These are phyloP conservation scores for Pleurozium schreberi DNA, from an alignment of 225 moss, liverwort and hornwort genomes.

Conservation along the genomic window DNA sequence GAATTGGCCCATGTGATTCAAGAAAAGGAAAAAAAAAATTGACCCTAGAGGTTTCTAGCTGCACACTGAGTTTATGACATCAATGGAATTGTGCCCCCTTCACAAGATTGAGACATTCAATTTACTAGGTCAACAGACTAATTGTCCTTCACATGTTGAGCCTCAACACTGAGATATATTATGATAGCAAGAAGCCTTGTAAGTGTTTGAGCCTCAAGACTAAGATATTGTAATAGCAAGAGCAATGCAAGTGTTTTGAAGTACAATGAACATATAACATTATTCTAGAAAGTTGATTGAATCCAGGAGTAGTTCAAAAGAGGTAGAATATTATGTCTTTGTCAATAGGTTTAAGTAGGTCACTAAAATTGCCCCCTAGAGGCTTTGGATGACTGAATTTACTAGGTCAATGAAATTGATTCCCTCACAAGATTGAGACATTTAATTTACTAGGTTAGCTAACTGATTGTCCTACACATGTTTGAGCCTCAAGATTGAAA, in stretches of 20 bases:
- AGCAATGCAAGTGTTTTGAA: neutral
- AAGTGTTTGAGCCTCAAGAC: neutral
- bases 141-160: neutral
- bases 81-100: neutral
- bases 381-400: neutral
- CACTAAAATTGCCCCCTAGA: accelerated
- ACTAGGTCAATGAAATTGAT: neutral
- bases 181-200: neutral
- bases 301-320: neutral
- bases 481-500: neutral
- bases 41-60: neutral
- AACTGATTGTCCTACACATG: neutral
- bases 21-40: no score
- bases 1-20: no score
- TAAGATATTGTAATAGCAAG: neutral
- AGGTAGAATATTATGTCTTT: neutral
- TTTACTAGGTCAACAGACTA: neutral
- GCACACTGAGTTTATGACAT: accelerated
- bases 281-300: neutral
- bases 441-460: accelerated
- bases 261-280: neutral
- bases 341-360: neutral
- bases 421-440: neutral
- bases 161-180: no score
- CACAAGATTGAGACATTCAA: neutral